Evolutionary conservation across 2,329 filamentous ascomycete genomes (phyloP).

Genomic region (Pseudogymnoascus sp.): DNA sequence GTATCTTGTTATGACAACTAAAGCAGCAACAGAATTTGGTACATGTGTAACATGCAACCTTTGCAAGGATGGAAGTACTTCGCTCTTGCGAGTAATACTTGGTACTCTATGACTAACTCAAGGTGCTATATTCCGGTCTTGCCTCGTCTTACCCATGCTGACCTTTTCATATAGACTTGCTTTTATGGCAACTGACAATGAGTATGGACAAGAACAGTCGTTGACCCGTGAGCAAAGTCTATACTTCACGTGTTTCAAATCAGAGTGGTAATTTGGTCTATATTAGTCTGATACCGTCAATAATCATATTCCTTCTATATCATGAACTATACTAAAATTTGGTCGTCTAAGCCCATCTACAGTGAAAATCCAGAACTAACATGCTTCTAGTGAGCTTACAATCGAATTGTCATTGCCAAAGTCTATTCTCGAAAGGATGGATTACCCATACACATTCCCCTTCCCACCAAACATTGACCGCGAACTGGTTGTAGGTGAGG

Average conservation of each 20-base stretch:
- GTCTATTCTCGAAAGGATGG: not conserved
- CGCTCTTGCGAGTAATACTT: not conserved
- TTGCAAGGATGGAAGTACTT: not conserved
- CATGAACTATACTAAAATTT: not conserved
- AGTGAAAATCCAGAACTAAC: not conserved
- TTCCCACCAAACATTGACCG: not conserved
- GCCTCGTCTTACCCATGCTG: not conserved
- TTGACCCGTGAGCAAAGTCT: not conserved
- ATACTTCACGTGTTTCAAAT: not conserved
- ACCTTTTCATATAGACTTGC: not conserved
- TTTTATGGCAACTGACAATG: not conserved
- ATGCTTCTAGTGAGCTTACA: not conserved
- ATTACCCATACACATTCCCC: not conserved
- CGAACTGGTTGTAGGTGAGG: not conserved
- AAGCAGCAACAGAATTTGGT: not conserved
- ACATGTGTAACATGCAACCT: not conserved
- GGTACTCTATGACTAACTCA: not conserved
- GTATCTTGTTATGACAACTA: not conserved
- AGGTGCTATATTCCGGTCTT: not conserved
- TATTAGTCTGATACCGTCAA: not conserved
- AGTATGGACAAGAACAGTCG: not conserved
- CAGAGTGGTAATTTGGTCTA: not conserved
- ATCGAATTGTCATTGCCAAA: not conserved
- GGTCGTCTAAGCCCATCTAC: not conserved
- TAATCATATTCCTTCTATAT: not conserved